Evolutionary conservation across 345 rosid species (phyloP), one percentile per base, ranked within the genome.

Genomic region (Aquilaria yunnanensis): DNA sequence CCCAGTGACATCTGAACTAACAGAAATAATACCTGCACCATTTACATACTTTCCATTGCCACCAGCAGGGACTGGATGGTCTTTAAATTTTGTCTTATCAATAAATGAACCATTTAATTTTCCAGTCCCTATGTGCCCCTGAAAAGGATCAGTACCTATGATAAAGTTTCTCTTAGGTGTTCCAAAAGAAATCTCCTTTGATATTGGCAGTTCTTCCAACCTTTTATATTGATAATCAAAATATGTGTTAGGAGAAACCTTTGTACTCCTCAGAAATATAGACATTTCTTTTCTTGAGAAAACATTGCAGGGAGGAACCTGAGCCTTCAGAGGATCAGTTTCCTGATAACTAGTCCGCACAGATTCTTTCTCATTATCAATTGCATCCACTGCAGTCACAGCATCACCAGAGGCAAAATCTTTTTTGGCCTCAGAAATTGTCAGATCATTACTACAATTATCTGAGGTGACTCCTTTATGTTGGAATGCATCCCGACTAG

Each of bases 231-330:
- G 86, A 73, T 62, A 56, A 67, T 63, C 71, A 65, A 74, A 77
- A 80, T 83, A 84, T 29, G 68, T 64, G 37, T 84, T 71, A 67
- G 88, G 96, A 62, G 78, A 80, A 56, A 85, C 60, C 54, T 70
- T 78, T 78, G 72, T 85, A 66, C 72, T 77, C 68, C 50, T 79
- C 56, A 93, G 73, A 73, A 88, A 93, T 47, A 65, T 69, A 31
- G 97, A 83, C 96, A 93, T 93, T 71, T 81, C 98, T 64, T 76
- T 77, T 74, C 80, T 88, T 47, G 96, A 93, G 80, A 93, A 88
- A 56, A 90, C 72, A 71, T 90, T 76, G 47, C 72, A 64, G 56
- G 90, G 90, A 75, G 98, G 98, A 73, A 82, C 53, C 78, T 93
- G 98, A 75, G 96, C 83, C 73, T 70, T 82, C 41, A 90, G 79